Evolutionary conservation across 768 basidiomycete species (phyloP).

Genomic region (Russula sp.): DNA sequence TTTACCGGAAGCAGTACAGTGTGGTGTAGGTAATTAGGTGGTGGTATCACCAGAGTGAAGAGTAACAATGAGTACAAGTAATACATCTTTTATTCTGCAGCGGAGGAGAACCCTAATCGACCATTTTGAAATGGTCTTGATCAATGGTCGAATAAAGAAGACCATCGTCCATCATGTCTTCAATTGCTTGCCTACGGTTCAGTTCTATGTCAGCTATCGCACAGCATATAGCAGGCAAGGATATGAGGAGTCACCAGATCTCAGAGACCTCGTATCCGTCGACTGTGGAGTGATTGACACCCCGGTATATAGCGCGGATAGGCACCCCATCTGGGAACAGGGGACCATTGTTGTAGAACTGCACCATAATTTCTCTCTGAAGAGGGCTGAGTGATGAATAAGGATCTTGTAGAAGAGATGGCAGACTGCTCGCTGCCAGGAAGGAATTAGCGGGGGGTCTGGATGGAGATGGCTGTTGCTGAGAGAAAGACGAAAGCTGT

Average conservation of each 20-base stretch:
- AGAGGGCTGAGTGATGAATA: slow-evolving; percentile 20
- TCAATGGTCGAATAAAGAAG: slow-evolving; percentile 21
- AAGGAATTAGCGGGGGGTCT: neutral
- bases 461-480: neutral
- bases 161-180: slow-evolving; percentile 22
- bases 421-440: neutral
- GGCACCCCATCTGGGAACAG: slow-evolving; percentile 16
- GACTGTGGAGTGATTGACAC: neutral
- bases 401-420: slow-evolving; percentile 19
- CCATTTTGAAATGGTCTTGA: slow-evolving; percentile 15
- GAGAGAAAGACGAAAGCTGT: neutral
- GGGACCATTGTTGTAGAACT: slow-evolving; percentile 19
- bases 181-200: slow-evolving; percentile 24
- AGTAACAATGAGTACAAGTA: too few relatives aligned
- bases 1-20: too few relatives aligned
- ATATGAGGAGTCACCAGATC: slow-evolving; percentile 9
- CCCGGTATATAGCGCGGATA: neutral
- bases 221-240: neutral
- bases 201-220: neutral
- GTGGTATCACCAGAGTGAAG: too few relatives aligned
- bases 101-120: neutral
- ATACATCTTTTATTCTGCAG: neutral
- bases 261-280: neutral
- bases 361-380: slow-evolving; percentile 20
- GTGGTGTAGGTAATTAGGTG: too few relatives aligned